Evolutionary conservation across 2,329 filamentous ascomycete genomes (phyloP).

Genomic region (Clonostachys rhizophaga): DNA sequence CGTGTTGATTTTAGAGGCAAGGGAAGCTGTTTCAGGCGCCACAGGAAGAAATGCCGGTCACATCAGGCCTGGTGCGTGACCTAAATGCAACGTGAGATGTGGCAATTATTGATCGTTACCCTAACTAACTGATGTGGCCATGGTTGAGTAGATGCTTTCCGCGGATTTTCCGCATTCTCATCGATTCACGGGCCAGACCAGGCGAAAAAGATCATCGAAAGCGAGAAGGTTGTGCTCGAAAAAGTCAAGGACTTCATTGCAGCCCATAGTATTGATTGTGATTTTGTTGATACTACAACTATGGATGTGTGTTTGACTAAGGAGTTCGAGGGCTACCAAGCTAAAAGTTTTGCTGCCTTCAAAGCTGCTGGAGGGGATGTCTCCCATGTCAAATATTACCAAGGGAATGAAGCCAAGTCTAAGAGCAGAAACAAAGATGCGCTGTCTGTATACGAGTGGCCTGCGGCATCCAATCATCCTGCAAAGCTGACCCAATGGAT

Average conservation of each 20-base stretch:
- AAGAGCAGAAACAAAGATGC: conserved; percentile 28
- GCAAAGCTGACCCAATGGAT: conserved; percentile 45
- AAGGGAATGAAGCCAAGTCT: neutral
- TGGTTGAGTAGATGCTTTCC: conserved; percentile 27
- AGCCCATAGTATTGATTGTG: conserved; percentile 32
- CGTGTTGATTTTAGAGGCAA: conserved; percentile 33
- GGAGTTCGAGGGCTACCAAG: conserved; percentile 32
- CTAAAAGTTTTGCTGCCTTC: conserved; percentile 21
- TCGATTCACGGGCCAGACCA: neutral
- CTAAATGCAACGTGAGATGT: too few relatives aligned
- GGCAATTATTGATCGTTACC: too few relatives aligned
- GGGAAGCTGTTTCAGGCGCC: conserved; percentile 36
- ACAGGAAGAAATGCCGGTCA: conserved; percentile 39
- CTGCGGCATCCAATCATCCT: conserved; percentile 41
- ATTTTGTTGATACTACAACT: conserved; percentile 38
- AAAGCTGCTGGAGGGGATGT: neutral
- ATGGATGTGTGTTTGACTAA: conserved; percentile 42
- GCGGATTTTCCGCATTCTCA: conserved; percentile 30
- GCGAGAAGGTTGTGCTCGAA: conserved; percentile 9
- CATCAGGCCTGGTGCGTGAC: conserved; percentile 20
- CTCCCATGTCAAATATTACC: neutral
- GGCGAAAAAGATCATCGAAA: neutral
- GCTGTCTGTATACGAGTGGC: conserved; percentile 44
- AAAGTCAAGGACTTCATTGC: conserved; percentile 32
- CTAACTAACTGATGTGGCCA: too few relatives aligned